A percentile compares a stretch with the other conserved stretches of the same genome.
These are phyloP conservation scores for Beauveria australis DNA, from an alignment of 2,329 filamentous ascomycete species.

Conservation along the genomic window DNA sequence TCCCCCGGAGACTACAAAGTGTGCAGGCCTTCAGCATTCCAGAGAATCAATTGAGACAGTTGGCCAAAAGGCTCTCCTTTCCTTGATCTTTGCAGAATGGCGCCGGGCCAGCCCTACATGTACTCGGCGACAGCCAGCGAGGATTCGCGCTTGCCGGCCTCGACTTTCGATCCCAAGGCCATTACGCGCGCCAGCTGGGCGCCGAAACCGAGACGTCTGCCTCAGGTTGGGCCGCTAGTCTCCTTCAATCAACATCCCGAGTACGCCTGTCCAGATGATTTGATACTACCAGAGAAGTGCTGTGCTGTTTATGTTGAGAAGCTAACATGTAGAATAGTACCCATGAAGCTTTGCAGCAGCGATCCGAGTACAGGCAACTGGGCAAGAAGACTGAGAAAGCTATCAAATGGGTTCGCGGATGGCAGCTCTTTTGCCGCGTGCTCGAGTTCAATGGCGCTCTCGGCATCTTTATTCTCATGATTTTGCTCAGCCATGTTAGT, in stretches of 20 bases:
- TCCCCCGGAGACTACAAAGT: neutral
- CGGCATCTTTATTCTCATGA: constrained; percentile 65
- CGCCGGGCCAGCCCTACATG: constrained; percentile 52
- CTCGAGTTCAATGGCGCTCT: constrained; percentile 60
- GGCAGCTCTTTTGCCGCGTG: constrained; percentile 61
- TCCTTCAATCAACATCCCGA: constrained; percentile 84
- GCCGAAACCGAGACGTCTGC: constrained; percentile 51
- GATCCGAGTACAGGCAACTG: constrained; percentile 57
- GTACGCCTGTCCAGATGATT: constrained; percentile 38
- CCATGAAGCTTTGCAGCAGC: constrained; percentile 56
- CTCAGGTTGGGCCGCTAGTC: constrained; percentile 67
- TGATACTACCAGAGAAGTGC: neutral
- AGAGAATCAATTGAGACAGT: neutral
- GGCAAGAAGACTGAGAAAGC: constrained; percentile 59
- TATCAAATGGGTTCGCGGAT: constrained; percentile 60
- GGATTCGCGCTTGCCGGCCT: constrained; percentile 45
- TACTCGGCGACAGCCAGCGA: constrained; percentile 48
- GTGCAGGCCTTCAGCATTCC: neutral
- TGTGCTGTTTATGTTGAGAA: neutral
- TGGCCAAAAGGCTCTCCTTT: neutral
- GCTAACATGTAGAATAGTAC: constrained; percentile 30
- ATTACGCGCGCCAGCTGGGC: constrained; percentile 72
- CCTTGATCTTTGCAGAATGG: neutral
- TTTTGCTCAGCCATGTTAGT: constrained; percentile 65
- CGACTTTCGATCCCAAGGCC: constrained; percentile 77